Evolutionary conservation across 768 basidiomycete species (phyloP).

Genomic region (Hypsizygus marmoreus): DNA sequence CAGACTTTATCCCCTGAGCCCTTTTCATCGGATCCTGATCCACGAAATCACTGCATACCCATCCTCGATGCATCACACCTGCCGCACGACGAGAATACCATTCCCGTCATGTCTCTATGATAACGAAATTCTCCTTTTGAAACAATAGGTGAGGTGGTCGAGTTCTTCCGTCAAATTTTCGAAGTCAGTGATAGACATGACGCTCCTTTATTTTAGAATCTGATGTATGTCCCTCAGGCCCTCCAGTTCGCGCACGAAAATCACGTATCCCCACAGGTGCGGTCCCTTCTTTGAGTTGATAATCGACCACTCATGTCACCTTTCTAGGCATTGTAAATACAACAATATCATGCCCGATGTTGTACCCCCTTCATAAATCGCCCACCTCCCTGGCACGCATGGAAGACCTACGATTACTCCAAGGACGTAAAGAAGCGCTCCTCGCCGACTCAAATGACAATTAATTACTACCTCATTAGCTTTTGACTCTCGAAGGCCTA

Average conservation of each 20-base stretch:
- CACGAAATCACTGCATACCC: slow-evolving; percentile 30
- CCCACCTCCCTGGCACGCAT: not conserved
- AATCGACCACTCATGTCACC: not conserved
- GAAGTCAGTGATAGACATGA: slow-evolving; percentile 21
- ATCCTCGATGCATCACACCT: slow-evolving; percentile 23
- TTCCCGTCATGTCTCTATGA: slow-evolving; percentile 24
- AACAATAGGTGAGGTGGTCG: slow-evolving; percentile 32
- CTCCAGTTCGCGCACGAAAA: slow-evolving; percentile 36
- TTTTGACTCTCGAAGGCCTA: slow-evolving; percentile 24
- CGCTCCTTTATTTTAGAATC: slow-evolving; percentile 6
- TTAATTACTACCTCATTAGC: slow-evolving; percentile 24
- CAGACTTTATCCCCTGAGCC: slow-evolving; percentile 20
- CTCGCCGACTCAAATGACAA: slow-evolving; percentile 17
- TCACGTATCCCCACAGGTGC: slow-evolving; percentile 36
- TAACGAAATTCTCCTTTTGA: slow-evolving; percentile 24
- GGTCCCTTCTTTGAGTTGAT: not conserved
- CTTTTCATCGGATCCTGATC: slow-evolving; percentile 12
- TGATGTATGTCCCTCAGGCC: slow-evolving; percentile 22
- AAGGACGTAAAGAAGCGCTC: slow-evolving; percentile 8
- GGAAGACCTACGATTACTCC: slow-evolving; percentile 12
- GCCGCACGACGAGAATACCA: slow-evolving; percentile 17
- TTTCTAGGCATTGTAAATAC: slow-evolving; percentile 15
- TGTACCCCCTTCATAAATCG: not conserved
- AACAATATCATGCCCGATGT: slow-evolving; percentile 5
- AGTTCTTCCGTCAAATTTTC: slow-evolving; percentile 33